These are phyloP conservation scores for Sporothrix inflata DNA, from an alignment of 2,329 filamentous ascomycete genomes.

Conservation along the genomic window DNA sequence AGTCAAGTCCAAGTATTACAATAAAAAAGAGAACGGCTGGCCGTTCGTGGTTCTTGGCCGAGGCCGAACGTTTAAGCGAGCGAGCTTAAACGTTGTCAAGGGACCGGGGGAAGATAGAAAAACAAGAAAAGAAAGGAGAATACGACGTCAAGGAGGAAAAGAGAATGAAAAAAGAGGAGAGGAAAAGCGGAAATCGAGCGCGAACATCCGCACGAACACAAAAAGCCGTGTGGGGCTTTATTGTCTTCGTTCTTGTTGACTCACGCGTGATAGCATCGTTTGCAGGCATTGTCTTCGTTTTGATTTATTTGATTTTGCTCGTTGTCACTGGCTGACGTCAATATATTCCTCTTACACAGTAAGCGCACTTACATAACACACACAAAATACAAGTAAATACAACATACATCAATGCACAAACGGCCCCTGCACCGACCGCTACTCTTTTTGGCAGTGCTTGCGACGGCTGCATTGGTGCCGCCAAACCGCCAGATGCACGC, in stretches of 20 bases:
- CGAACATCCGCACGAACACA: neutral
- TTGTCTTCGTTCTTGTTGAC: neutral
- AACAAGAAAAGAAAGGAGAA: neutral
- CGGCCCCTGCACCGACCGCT: neutral
- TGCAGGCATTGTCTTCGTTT: neutral
- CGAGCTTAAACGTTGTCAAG: neutral
- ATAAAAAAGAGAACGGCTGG: neutral
- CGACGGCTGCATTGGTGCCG: neutral
- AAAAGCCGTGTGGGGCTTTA: neutral
- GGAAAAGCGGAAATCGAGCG: neutral
- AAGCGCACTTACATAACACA: slow-evolving; percentile 7
- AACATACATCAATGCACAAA: neutral
- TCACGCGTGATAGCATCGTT: neutral
- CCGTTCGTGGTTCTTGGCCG: neutral
- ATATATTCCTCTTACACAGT: neutral
- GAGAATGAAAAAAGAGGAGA: neutral
- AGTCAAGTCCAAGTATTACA: neutral
- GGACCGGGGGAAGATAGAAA: neutral
- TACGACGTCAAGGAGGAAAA: neutral
- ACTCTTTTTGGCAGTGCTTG: neutral
- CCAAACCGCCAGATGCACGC: neutral
- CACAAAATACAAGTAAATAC: neutral
- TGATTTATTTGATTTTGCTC: neutral
- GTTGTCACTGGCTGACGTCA: neutral
- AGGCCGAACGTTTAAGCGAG: neutral